Evolutionary conservation across 352 stramenopile species (phyloP), one percentile per base, ranked within the genome.

Genomic region (Phytophthora pinifolia): DNA sequence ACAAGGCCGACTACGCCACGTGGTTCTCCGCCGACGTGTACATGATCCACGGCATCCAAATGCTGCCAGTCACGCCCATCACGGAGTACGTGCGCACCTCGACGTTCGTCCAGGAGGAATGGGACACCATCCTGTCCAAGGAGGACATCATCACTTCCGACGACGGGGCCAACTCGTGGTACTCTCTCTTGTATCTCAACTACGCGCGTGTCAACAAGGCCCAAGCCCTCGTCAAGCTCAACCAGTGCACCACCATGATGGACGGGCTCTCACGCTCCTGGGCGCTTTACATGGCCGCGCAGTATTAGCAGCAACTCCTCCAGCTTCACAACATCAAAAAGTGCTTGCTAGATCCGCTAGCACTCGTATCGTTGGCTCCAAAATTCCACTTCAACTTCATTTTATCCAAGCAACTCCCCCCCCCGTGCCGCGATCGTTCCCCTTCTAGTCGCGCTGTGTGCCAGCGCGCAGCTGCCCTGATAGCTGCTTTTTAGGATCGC

Each of bases 31-130:
- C 56, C 4, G 74, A 86, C 8, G 61, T 68, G 52, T 77, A 85
- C 52, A 87, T 78, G 60, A 89, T 92, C 57, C 81, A 92, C 55
- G 81, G 81, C 56, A 88, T 89, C 46, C 79, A 92, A 49, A 89
- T 92, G 81, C 73, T 86, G 2, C 79, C 81, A 1, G 62, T 86
- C 41, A 79, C 76, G 12, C 70, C 81, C 20, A 48, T 87, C 30
- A 89, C 67, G 9, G 77, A 89, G 53, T 88, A 74, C 42, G 67
- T 79, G 44, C 71, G 80, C 33, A 74, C 77, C 13, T 50, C 58
- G 25, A 68, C 49, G 35, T 90, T 90, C 47, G 57, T 88, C 9
- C 47, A 66, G 9, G 72, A 90, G 48, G 78, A 90, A 57, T 88
- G 77, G 78, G 62, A 76, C 43, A 47, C 45, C 4, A 68, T 88